Evolutionary conservation across 23 red algal species (phyloP), one percentile per base, ranked within the genome.

Genomic region (Cyanidioschyzon merolae): DNA sequence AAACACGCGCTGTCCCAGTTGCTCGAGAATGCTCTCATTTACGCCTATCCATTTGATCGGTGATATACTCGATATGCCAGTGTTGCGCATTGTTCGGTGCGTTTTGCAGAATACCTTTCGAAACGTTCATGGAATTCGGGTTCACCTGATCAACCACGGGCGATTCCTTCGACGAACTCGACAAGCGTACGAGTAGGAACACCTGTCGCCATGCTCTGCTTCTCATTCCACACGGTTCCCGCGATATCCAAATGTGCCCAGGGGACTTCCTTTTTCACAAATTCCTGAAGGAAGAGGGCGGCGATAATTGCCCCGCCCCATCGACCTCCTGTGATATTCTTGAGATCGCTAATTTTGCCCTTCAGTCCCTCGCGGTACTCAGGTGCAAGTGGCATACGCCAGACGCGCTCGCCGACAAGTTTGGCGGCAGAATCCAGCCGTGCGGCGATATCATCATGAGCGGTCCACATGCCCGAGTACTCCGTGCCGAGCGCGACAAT

Each of bases 161-260:
- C n/a, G 63, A 71, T 27, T 3, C 63, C 7, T 25, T 82, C 34
- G 37, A 82, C 67, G 80, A 83, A 86, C 12, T 95, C 41, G 32
- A 80, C 77, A 82, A 95, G 84, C 27, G 94, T 91, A n/a, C 87
- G 85, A 39, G 90, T 88, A 35, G 87, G 87, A 79, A 76, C 86
- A 1, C 88, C 94, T 29, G 94, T 90, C 21, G 94, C 94, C 21
- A 54, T 76, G 36, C 88, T 77, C 59, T 83, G 79, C 81, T 91
- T 90, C 29, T 82, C 80, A 50, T 74, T 87, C 86, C 87, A 98
- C 38, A 87, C 94, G 77, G 94, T 90, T 0, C 88, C 88, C 15
- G 94, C 94, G 77, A 98, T 98, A 68, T 98, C 94, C 38, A 98
- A 30, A 67, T 98, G 94, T 0, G 94, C 94, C 88, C 88, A 98